Percentiles rank a stretch among this genome's conserved stretches.
Evolutionary conservation across 306 rosid species (phyloP).

Genomic region (peach (Prunus persica)): DNA sequence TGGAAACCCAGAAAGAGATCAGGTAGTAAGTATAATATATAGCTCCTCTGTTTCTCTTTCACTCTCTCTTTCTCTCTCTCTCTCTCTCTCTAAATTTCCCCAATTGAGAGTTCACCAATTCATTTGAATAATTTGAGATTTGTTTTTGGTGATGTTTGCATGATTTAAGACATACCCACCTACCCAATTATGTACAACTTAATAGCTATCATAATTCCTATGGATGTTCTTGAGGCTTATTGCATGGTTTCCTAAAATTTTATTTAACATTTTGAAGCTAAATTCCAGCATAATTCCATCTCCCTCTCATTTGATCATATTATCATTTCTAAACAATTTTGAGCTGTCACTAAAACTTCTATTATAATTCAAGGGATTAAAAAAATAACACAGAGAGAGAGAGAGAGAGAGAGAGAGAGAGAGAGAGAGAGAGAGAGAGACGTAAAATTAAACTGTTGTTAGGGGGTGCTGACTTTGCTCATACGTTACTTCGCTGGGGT

Average conservation of each 20-base stretch:
- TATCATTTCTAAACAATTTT: too few relatives aligned
- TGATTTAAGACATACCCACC: conserved; percentile 3
- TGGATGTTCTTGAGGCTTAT: background rate
- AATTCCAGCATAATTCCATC: background rate
- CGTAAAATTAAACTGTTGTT: background rate
- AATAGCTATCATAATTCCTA: too few relatives aligned
- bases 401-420: background rate
- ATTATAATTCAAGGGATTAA: background rate
- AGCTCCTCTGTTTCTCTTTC: background rate
- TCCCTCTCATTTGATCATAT: too few relatives aligned
- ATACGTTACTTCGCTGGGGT: conserved; percentile 10
- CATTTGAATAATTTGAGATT: background rate
- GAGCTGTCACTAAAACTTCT: background rate
- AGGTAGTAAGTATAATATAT: conserved; percentile 36
- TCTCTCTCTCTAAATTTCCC: background rate
- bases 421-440: background rate
- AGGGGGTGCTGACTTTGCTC: conserved; percentile 29
- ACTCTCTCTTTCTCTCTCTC: too few relatives aligned
- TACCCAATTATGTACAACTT: background rate
- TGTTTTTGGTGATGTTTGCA: conserved; percentile 11
- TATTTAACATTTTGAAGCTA: background rate
- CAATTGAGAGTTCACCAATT: background rate
- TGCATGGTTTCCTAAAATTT: background rate
- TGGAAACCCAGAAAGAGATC: conserved; percentile 93
- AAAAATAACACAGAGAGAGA: background rate